Conservation (phyloP, 2,329 filamentous ascomycete species). For the Pseudopithomyces maydicus region DNA sequence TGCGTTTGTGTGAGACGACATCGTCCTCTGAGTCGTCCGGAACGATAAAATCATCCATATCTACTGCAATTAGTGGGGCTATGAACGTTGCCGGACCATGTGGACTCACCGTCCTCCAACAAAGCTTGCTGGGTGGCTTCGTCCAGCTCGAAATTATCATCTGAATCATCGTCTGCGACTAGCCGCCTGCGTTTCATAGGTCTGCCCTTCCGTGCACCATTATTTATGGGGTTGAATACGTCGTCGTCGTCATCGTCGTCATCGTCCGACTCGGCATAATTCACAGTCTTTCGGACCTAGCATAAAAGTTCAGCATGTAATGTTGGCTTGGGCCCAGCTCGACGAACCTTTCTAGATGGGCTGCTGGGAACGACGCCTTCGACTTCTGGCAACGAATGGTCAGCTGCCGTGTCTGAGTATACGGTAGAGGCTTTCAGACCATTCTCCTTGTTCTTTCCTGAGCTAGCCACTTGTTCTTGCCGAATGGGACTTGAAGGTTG, state of each 20-base stretch:
- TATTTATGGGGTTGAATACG: slow-evolving; percentile 64
- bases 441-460: slow-evolving; percentile 59
- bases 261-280: slow-evolving; percentile 84
- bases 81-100: too few relatives aligned
- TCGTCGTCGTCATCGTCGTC: slow-evolving; percentile 80
- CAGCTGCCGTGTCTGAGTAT: slow-evolving; percentile 49
- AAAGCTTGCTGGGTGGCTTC: slow-evolving; percentile 61
- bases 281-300: slow-evolving; percentile 69
- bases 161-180: slow-evolving; percentile 62
- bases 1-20: slow-evolving; percentile 69
- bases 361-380: slow-evolving; percentile 64
- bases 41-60: slow-evolving; percentile 86
- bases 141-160: slow-evolving; percentile 70
- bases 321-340: background rate
- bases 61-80: slow-evolving; percentile 45
- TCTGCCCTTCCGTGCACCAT: slow-evolving; percentile 50
- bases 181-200: slow-evolving; percentile 65
- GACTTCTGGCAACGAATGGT: slow-evolving; percentile 48
- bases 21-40: slow-evolving; percentile 83
- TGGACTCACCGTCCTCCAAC: slow-evolving; percentile 56
- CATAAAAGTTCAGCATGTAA: slow-evolving; percentile 10
- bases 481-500: slow-evolving; percentile 72
- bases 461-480: slow-evolving; percentile 57
- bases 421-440: slow-evolving; percentile 52
- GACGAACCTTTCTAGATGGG: slow-evolving; percentile 76